Base-by-base conservation (phyloP, 306 rosid genomes). In the Quercus engelmannii region DNA sequence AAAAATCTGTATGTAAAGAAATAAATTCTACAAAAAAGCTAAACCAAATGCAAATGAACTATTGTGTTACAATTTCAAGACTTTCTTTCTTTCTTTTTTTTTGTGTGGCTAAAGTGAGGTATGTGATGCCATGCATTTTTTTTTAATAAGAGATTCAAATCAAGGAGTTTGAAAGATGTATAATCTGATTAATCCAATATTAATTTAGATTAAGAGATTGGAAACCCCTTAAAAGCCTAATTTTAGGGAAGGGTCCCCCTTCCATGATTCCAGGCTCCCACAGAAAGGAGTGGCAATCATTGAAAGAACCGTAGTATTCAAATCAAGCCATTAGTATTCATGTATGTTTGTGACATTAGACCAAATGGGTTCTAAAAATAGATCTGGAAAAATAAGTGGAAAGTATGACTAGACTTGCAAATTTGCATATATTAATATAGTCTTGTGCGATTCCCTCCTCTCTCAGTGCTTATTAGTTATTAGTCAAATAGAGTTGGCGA, bases 261-360 rank as follows among this genome's bases (percentile, higher is more conserved):
- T 78, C 83, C 85, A 85, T 83, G 81, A 84, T 79, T 80, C 69
- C 63, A 83, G 49, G 28, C 70, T 77, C 79, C 78, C 71, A 46
- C 79, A 78, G 57, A 41, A 86, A 89, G 76, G 85, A 84, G 86
- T 33, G 84, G 82, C 88, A 92, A 90, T 92, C 89, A 92, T 92
- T 90, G 86, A 87, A 87, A 75, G 88, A 82, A 78, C 76, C 69
- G 52, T 74, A 58, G 78, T 78, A 59, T 79, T 86, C 84, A 84
- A 84, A 83, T 83, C 61, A 57, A 46, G 59, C 77, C 83, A 63
- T 88, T 59, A 5, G 5, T 19, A 23, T 19, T 49, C 54, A 49
- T 49, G 14, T 20, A 58, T 76, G 62, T 26, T 70, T 69, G 54
- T 38, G 18, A 7, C 79, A 73, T 64, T 82, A 59, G 55, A 75